Evolutionary conservation across 495 filamentous ascomycete genomes (phyloP).

Genomic region (Penicillium nucicola): DNA sequence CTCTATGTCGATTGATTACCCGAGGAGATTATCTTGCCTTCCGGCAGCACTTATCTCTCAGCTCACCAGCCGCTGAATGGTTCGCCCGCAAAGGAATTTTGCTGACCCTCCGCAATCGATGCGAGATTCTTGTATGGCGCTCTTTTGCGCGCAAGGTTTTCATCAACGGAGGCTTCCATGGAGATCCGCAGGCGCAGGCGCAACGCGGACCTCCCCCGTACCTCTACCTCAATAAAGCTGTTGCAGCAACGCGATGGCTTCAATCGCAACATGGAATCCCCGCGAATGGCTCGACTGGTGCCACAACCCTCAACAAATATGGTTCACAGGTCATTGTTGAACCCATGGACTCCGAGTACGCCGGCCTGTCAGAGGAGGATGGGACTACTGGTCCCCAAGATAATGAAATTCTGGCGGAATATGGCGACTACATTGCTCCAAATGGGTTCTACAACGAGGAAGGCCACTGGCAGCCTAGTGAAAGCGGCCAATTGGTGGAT

Average conservation of each 20-base stretch:
- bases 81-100: slow-evolving; percentile 74
- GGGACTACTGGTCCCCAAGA: slow-evolving; percentile 7
- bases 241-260: slow-evolving; percentile 38
- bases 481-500: slow-evolving; percentile 27
- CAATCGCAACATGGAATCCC: slow-evolving; percentile 25
- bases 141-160: slow-evolving; percentile 77
- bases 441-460: slow-evolving; percentile 33
- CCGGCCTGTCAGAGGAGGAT: slow-evolving; percentile 12
- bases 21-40: slow-evolving; percentile 78
- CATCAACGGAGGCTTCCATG: slow-evolving; percentile 53
- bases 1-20: slow-evolving; percentile 68
- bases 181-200: slow-evolving; percentile 39
- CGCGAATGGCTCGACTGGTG: slow-evolving; percentile 3
- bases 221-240: slow-evolving; percentile 41
- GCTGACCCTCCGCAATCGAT: slow-evolving; percentile 65
- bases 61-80: slow-evolving; percentile 56
- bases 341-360: slow-evolving; percentile 33
- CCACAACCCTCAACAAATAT: slow-evolving; percentile 11
- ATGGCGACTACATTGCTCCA: slow-evolving; percentile 36
- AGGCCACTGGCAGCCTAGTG: slow-evolving; percentile 30
- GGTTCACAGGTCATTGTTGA: slow-evolving; percentile 35
- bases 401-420: slow-evolving; percentile 23
- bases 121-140: slow-evolving; percentile 81
- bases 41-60: slow-evolving; percentile 58
- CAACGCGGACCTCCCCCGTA: slow-evolving; percentile 43